Conservation (phyloP, 179 eudicot species). For the Carnegiea gigantea region DNA sequence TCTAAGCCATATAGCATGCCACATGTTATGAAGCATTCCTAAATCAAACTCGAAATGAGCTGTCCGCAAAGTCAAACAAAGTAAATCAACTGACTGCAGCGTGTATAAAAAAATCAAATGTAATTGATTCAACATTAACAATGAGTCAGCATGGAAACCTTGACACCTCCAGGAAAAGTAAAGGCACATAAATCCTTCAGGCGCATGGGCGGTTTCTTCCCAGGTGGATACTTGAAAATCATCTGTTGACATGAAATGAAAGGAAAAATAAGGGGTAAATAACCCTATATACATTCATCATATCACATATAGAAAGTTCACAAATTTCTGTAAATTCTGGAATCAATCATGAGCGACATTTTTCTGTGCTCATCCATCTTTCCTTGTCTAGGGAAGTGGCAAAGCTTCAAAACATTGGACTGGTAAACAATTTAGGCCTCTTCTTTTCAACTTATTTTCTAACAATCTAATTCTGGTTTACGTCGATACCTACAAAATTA, state of each 20-base stretch:
- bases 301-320: neutral
- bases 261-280: neutral
- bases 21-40: neutral
- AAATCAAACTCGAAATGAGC: neutral
- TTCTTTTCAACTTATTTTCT: neutral
- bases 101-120: constrained; percentile 6
- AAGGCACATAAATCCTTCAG: constrained; percentile 80
- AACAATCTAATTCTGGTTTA: neutral
- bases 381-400: neutral
- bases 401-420: neutral
- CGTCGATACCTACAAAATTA: too few species aligned
- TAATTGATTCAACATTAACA: constrained; percentile 7
- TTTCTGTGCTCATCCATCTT: neutral
- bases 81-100: neutral
- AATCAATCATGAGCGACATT: neutral
- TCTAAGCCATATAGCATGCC: neutral
- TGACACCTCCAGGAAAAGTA: constrained; percentile 89
- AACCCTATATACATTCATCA: neutral
- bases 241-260: constrained; percentile 43
- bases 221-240: constrained; percentile 85
- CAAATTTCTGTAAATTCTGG: neutral
- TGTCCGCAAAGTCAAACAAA: neutral
- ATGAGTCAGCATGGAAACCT: constrained; percentile 46
- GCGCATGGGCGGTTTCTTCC: constrained; percentile 72
- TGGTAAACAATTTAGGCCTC: neutral